These are phyloP conservation scores for Capsicum chinense DNA, from an alignment of 257 asterid species.

Conservation along the genomic window DNA sequence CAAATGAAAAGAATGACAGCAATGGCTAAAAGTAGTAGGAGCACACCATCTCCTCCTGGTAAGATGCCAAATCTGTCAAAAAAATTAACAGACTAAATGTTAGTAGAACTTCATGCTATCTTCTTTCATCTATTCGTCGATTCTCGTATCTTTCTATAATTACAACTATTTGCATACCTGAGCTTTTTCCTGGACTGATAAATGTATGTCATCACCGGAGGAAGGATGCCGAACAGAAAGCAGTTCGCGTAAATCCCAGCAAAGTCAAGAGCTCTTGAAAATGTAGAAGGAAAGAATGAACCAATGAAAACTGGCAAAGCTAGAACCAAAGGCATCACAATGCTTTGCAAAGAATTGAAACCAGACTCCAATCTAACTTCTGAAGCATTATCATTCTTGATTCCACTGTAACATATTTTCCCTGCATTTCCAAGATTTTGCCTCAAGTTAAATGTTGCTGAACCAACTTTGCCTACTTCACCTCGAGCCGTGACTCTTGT, in stretches of 20 bases:
- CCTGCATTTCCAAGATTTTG: slow-evolving; percentile 40
- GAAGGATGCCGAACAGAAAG: slow-evolving; percentile 52
- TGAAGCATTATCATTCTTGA: background rate
- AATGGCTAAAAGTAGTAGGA: slow-evolving; percentile 39
- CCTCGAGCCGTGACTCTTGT: slow-evolving; percentile 4
- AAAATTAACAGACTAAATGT: background rate
- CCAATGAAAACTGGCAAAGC: slow-evolving; percentile 42
- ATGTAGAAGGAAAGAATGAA: slow-evolving; percentile 39
- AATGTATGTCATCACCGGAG: slow-evolving; percentile 42
- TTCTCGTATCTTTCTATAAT: background rate
- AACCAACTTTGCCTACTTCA: slow-evolving; percentile 42
- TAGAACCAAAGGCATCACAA: slow-evolving; percentile 39
- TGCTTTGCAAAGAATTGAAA: slow-evolving; percentile 27
- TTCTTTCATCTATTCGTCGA: background rate
- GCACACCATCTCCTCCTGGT: slow-evolving; percentile 40
- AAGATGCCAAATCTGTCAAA: slow-evolving; percentile 40
- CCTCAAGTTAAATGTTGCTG: slow-evolving; percentile 27
- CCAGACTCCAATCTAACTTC: background rate
- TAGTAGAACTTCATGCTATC: background rate
- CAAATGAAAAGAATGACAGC: slow-evolving; percentile 40
- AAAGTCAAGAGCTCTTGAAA: slow-evolving; percentile 46
- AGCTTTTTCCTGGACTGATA: slow-evolving; percentile 40
- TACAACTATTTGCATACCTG: slow-evolving; percentile 35
- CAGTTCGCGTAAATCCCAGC: slow-evolving; percentile 51
- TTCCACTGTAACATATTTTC: slow-evolving; percentile 32